Base-by-base conservation (phyloP, 2,329 filamentous ascomycete genomes). In the Cyphellophora attinorum region DNA sequence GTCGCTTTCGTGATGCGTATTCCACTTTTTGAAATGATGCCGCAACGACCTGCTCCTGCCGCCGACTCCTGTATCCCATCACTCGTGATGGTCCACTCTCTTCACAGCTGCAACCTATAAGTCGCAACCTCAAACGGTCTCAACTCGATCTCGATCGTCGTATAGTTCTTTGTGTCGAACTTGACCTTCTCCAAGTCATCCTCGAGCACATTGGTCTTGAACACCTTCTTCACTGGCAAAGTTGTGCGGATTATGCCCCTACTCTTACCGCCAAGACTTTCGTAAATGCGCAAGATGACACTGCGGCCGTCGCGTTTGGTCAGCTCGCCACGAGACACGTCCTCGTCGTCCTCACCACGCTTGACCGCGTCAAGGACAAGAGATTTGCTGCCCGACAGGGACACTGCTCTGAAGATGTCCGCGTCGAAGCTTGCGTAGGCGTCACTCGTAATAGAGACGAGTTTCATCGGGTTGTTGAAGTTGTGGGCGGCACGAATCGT, bases 341-440 rank as follows among this genome's bases (percentile, higher is more conserved):
- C 83, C 51, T 81, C 78, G 46, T 89, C 83, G 49, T 89, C 83
- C 54, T 89, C 83, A n/a, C 85, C 91, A 38, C 91, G 80, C 70
- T 98, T 98, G 57, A 98, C 72, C 1, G 79, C 81, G 55, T 98
- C 91, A 1, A 98, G 66, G 3, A 98, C 67, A 13, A 98, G 64
- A 3, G 81, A 79, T 6, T 68, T 55, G 29, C 70, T 67, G 29
- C 80, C 79, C 2, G 67, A 66, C n/a, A 95, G 61, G 41, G 71
- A 72, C 52, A 95, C 74, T 0, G 81, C 74, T 23, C 65, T 61
- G 42, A 46, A 45, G n/a, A 46, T 28, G 27, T 42, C 36, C n/a
- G 34, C 29, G 19, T 48, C 44, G 16, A 41, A 41, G 5, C 38
- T 31, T 10, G 42, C 33, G n/a, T n/a, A n/a, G 11, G 23, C 34